Conservation (phyloP, 1,284 basidiomycete genomes). For the Thecaphora thlaspeos region DNA sequence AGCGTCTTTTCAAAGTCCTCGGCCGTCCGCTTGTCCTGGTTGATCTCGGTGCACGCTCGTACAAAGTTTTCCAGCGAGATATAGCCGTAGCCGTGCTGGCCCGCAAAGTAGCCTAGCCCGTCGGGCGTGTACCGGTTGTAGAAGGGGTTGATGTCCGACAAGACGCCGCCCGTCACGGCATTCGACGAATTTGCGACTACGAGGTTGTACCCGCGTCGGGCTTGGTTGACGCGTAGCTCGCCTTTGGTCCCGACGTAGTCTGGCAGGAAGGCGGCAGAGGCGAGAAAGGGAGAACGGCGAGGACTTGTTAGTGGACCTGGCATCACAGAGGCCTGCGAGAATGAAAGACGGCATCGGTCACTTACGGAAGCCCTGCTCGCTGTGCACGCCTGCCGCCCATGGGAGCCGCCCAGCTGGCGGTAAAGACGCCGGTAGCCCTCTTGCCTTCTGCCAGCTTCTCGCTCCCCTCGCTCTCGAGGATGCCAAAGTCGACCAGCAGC, state of each 20-base stretch:
- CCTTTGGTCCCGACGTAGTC: slow-evolving; percentile 63
- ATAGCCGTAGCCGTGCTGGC: slow-evolving; percentile 84
- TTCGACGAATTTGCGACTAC: slow-evolving; percentile 80
- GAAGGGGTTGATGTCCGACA: slow-evolving; percentile 73
- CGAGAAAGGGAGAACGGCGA: slow-evolving; percentile 3
- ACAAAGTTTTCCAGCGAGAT: slow-evolving; percentile 89
- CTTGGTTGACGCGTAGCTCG: slow-evolving; percentile 86
- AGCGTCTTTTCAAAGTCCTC: slow-evolving; percentile 76
- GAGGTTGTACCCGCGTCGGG: slow-evolving; percentile 85
- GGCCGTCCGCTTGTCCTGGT: slow-evolving; percentile 67
- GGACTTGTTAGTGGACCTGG: slow-evolving; percentile 58
- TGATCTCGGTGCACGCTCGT: slow-evolving; percentile 65
- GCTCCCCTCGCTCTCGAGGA: slow-evolving; percentile 65
- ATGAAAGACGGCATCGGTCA: no score
- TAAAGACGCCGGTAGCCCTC: slow-evolving; percentile 78
- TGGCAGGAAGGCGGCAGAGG: slow-evolving; percentile 17
- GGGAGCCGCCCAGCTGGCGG: slow-evolving; percentile 65
- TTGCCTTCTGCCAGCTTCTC: slow-evolving; percentile 61
- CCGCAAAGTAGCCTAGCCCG: slow-evolving; percentile 85
- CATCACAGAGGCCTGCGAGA: no score
- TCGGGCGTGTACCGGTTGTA: slow-evolving; percentile 94
- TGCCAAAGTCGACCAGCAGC: slow-evolving; percentile 87
- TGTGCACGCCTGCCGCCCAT: slow-evolving; percentile 66
- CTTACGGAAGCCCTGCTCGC: slow-evolving; percentile 89
- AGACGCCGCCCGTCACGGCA: slow-evolving; percentile 61